phyloP scores from a whole-genome alignment of 163 green algal genomes.

The Coccomyxa subellipsoidea region DNA sequence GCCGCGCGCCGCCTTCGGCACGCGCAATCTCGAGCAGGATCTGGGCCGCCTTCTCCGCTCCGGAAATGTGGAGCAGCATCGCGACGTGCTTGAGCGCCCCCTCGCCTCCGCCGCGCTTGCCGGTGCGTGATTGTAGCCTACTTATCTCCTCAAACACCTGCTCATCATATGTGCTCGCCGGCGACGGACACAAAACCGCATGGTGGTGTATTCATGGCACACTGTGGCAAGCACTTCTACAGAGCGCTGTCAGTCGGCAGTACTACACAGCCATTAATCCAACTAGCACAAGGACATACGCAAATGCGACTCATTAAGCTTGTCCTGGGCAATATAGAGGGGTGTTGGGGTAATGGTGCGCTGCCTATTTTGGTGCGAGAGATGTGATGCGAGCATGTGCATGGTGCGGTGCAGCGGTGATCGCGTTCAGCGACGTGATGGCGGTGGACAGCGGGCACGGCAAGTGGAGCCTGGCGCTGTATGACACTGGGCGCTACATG shows the following conservation, averaged over 20 bases:
- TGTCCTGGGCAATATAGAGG: too few species aligned
- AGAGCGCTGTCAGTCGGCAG: too few species aligned
- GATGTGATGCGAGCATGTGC: not conserved
- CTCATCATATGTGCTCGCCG: too few species aligned
- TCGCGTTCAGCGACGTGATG: slow-evolving; percentile 69
- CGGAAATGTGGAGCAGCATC: slow-evolving; percentile 65
- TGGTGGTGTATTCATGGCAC: too few species aligned
- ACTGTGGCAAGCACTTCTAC: too few species aligned
- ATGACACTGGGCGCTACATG: slow-evolving; percentile 80
- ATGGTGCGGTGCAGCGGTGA: slow-evolving; percentile 42
- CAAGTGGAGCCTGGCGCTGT: slow-evolving; percentile 64
- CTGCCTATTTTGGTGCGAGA: too few species aligned
- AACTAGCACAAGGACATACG: too few species aligned
- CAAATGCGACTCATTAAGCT: too few species aligned
- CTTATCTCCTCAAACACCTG: too few species aligned
- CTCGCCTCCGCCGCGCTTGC: slow-evolving; percentile 37
- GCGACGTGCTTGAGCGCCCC: slow-evolving; percentile 67
- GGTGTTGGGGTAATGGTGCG: too few species aligned
- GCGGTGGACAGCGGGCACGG: slow-evolving; percentile 52
- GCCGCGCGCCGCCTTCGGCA: slow-evolving; percentile 53
- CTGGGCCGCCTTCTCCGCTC: slow-evolving; percentile 60
- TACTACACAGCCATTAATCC: too few species aligned
- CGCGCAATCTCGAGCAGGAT: slow-evolving; percentile 76
- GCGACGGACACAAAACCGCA: too few species aligned
- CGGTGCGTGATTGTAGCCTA: slow-evolving; percentile 18